Conservation (phyloP, 169 alveolate species). For the Miamiensis avidus region DNA sequence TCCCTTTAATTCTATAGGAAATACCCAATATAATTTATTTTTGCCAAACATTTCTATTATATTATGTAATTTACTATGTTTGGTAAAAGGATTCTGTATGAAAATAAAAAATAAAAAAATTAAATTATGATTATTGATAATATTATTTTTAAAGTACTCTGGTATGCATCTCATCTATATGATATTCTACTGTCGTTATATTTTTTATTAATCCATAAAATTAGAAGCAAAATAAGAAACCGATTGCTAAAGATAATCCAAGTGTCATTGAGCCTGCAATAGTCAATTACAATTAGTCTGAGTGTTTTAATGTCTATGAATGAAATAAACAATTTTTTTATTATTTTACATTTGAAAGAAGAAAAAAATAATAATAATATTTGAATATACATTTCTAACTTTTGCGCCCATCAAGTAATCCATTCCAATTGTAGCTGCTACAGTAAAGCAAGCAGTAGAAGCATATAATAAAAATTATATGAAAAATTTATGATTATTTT, state of each 20-base stretch:
- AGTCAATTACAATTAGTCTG: conserved; percentile 1
- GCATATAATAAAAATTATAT: conserved; percentile 20
- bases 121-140: too few species aligned
- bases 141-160: conserved; percentile 4
- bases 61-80: too few species aligned
- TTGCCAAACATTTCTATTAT: too few species aligned
- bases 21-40: too few species aligned
- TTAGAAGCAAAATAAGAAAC: conserved; percentile 11
- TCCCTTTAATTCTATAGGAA: too few species aligned
- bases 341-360: too few species aligned
- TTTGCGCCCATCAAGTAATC: conserved; percentile 6
- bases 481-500: conserved; percentile 11
- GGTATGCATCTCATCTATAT: conserved; percentile 7
- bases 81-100: too few species aligned
- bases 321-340: not conserved
- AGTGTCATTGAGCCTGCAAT: not conserved
- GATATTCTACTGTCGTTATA: conserved; percentile 21
- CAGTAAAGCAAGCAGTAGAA: not conserved
- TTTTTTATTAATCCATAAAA: conserved; percentile 3
- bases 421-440: not conserved
- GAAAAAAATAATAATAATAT: too few species aligned
- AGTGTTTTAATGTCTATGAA: not conserved
- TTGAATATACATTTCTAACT: not conserved
- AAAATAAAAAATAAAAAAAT: too few species aligned
- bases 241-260: conserved; percentile 8